phyloP scores from a whole-genome alignment of 257 asterid species.

The Solanum appendiculatum region DNA sequence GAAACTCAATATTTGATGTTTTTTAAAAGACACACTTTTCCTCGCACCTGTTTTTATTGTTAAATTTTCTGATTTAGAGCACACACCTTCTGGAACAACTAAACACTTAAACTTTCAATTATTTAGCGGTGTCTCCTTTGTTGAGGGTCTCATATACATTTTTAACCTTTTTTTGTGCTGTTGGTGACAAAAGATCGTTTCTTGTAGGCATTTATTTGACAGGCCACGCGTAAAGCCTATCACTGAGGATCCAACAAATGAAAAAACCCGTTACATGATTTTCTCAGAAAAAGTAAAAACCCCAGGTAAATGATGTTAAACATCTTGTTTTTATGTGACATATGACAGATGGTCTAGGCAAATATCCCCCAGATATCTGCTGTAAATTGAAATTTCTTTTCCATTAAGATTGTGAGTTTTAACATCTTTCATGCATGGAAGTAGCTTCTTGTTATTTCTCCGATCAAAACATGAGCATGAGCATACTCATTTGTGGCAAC shows the following conservation, averaged over 20 bases:
- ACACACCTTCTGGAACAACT: neutral
- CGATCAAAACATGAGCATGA: neutral
- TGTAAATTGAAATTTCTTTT: neutral
- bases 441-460: neutral
- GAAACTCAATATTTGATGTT: neutral
- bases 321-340: neutral
- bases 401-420: neutral
- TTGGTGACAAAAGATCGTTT: neutral
- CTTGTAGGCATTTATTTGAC: slow-evolving; percentile 62
- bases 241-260: slow-evolving; percentile 68
- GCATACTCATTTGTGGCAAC: neutral
- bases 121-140: neutral
- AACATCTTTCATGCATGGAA: neutral
- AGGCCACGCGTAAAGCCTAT: slow-evolving; percentile 80
- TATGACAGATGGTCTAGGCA: neutral
- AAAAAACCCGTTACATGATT: slow-evolving; percentile 54
- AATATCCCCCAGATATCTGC: neutral
- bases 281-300: slow-evolving; percentile 60
- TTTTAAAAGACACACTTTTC: neutral
- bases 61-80: neutral
- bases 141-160: neutral
- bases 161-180: neutral
- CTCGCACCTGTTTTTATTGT: neutral
- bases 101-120: neutral
- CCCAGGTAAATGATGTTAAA: slow-evolving; percentile 31